A percentile compares a stretch with the other conserved stretches of the same genome.
Conservation (phyloP, 352 stramenopile species). For the Globisporangium canariense region DNA sequence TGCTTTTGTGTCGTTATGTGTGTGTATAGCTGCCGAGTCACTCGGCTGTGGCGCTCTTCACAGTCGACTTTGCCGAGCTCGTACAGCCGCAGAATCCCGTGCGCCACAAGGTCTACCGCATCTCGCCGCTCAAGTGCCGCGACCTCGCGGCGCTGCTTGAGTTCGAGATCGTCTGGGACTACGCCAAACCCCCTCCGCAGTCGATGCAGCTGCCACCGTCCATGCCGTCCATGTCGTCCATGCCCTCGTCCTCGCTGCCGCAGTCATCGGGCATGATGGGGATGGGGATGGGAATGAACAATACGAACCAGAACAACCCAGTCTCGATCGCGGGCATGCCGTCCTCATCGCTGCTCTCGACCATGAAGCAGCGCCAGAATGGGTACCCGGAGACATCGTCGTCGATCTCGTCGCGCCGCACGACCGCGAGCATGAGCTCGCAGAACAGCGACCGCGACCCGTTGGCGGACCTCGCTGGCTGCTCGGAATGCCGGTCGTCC, state of each 20-base stretch:
- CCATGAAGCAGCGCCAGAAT: conserved; percentile 21
- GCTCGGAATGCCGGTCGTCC: conserved; percentile 45
- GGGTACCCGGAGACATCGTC: conserved; percentile 21
- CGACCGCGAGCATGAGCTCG: conserved; percentile 58
- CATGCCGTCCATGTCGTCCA: conserved; percentile 8
- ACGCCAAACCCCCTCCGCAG: conserved; percentile 13
- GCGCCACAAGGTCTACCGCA: conserved; percentile 48
- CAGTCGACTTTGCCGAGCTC: conserved; percentile 67
- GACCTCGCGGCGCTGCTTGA: conserved; percentile 70
- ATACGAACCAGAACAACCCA: conserved; percentile 18
- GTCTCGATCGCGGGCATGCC: conserved; percentile 26
- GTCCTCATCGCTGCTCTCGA: conserved; percentile 36
- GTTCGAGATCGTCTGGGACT: conserved; percentile 75
- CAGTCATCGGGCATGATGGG: conserved; percentile 16
- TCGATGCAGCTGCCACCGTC: conserved; percentile 10
- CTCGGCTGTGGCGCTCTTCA: conserved; percentile 74
- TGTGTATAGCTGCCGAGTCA: conserved; percentile 67
- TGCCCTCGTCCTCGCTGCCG: conserved; percentile 23
- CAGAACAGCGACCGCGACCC: conserved; percentile 50
- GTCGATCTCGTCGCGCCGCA: conserved; percentile 45
- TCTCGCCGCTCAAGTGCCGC: conserved; percentile 72
- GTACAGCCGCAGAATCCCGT: conserved; percentile 48
- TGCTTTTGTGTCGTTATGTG: neutral
- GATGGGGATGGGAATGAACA: conserved; percentile 4
- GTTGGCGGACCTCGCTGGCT: conserved; percentile 37